phyloP scores from a whole-genome alignment of 768 basidiomycete species.

The Rhizopogon rudus region DNA sequence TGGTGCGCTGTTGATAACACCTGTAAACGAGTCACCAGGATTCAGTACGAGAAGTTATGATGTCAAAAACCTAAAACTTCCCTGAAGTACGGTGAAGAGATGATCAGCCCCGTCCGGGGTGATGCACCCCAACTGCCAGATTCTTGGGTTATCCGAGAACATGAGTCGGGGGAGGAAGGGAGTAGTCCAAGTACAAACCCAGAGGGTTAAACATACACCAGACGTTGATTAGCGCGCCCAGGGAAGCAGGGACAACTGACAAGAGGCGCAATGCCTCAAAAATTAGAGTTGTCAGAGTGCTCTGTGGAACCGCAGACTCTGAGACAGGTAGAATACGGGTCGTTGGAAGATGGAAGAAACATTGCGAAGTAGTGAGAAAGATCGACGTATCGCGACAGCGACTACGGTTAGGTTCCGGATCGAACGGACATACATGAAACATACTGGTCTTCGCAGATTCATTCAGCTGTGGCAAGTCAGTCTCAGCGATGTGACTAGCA shows the following conservation, averaged over 20 bases:
- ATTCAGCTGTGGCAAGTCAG: too few species aligned
- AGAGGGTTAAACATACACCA: slow-evolving; percentile 50
- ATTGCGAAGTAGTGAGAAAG: too few species aligned
- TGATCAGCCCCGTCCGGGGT: slow-evolving; percentile 58
- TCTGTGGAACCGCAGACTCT: slow-evolving; percentile 45
- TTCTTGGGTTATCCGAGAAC: neutral
- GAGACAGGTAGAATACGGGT: slow-evolving; percentile 53
- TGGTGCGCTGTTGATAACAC: slow-evolving; percentile 84
- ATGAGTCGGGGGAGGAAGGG: slow-evolving; percentile 5
- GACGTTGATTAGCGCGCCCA: slow-evolving; percentile 60
- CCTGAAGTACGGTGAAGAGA: slow-evolving; percentile 69
- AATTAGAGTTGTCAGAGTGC: slow-evolving; percentile 49
- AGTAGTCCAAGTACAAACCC: neutral
- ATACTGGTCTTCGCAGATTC: too few species aligned
- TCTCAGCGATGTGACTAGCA: too few species aligned
- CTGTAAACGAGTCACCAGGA: slow-evolving; percentile 32
- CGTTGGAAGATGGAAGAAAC: slow-evolving; percentile 51
- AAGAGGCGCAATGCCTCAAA: slow-evolving; percentile 69
- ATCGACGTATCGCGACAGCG: too few species aligned
- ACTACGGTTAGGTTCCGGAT: too few species aligned
- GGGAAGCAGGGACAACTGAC: slow-evolving; percentile 65
- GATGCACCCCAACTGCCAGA: slow-evolving; percentile 20
- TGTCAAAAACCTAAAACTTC: slow-evolving; percentile 22
- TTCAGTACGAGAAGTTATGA: neutral
- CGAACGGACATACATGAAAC: too few species aligned